Conservation (phyloP, 139 green algal genomes). For the Edaphochlamys debaryana region DNA sequence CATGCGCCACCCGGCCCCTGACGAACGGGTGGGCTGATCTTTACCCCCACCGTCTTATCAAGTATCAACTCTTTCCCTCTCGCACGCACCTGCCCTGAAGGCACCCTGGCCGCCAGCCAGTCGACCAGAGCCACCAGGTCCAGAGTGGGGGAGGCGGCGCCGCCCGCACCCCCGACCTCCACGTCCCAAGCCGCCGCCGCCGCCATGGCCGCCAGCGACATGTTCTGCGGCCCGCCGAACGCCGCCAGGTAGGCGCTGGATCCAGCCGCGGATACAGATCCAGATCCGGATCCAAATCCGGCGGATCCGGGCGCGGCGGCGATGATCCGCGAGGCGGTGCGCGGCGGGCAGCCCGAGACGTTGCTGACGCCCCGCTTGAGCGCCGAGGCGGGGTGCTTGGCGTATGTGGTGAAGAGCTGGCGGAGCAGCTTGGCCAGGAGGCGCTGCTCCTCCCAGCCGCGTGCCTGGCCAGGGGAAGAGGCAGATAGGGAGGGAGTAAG, state of each 20-base stretch:
- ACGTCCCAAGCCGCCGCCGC: slow-evolving; percentile 32
- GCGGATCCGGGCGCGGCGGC: too few species aligned
- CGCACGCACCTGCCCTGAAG: too few species aligned
- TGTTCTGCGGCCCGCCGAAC: too few species aligned
- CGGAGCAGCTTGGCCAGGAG: slow-evolving; percentile 22
- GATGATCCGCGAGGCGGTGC: slow-evolving; percentile 34
- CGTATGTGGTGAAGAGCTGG: slow-evolving; percentile 25
- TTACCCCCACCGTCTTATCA: too few species aligned
- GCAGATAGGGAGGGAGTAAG: background rate
- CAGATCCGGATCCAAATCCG: too few species aligned
- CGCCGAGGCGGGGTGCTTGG: background rate
- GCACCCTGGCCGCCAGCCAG: slow-evolving; percentile 22
- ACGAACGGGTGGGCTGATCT: too few species aligned
- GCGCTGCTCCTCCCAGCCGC: slow-evolving; percentile 33
- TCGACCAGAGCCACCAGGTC: slow-evolving; percentile 17
- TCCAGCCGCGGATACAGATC: too few species aligned
- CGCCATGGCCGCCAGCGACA: slow-evolving; percentile 14
- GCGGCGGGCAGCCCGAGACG: slow-evolving; percentile 13
- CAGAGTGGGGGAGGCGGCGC: slow-evolving; percentile 4
- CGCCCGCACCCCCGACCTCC: slow-evolving; percentile 19
- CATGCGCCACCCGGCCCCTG: too few species aligned
- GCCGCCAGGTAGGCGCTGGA: too few species aligned
- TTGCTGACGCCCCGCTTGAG: background rate
- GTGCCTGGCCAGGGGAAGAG: background rate
- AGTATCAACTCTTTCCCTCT: too few species aligned